Evolutionary conservation across 352 stramenopile genomes (phyloP).

Genomic region (Halophytophthora polymorphica): DNA sequence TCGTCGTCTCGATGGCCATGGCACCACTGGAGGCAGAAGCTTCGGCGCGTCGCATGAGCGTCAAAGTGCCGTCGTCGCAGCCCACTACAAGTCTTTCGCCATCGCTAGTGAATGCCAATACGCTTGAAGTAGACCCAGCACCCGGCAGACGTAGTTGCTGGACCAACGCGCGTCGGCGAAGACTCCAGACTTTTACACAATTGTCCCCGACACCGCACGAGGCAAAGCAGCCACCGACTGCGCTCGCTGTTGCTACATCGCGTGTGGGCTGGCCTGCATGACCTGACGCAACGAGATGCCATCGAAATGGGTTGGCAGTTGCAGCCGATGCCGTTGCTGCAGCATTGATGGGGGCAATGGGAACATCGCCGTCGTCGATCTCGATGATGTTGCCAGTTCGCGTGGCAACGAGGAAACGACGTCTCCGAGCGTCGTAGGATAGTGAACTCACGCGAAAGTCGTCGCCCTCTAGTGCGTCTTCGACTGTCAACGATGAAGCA

Average conservation of each 20-base stretch:
- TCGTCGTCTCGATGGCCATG: slow-evolving; percentile 35
- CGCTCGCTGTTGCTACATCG: slow-evolving; percentile 21
- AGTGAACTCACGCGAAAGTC: slow-evolving; percentile 72
- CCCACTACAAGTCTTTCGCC: slow-evolving; percentile 55
- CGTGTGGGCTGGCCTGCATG: slow-evolving; percentile 31
- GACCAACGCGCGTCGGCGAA: slow-evolving; percentile 35
- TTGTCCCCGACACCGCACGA: slow-evolving; percentile 43
- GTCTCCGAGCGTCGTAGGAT: slow-evolving; percentile 50
- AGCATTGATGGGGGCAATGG: neutral
- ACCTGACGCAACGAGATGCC: slow-evolving; percentile 45
- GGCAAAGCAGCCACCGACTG: slow-evolving; percentile 39
- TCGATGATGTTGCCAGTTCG: slow-evolving; percentile 54
- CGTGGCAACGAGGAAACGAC: slow-evolving; percentile 59
- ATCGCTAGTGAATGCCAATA: slow-evolving; percentile 39
- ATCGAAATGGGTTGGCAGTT: slow-evolving; percentile 1
- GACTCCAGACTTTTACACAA: slow-evolving; percentile 56
- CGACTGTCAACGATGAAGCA: slow-evolving; percentile 3
- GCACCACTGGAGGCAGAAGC: slow-evolving; percentile 18
- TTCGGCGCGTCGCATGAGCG: slow-evolving; percentile 20
- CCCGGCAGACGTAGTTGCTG: slow-evolving; percentile 23
- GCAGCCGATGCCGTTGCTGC: neutral
- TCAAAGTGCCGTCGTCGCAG: slow-evolving; percentile 54
- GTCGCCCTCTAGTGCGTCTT: slow-evolving; percentile 33
- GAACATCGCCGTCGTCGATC: slow-evolving; percentile 27
- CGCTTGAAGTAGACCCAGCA: slow-evolving; percentile 6